phyloP scores from a whole-genome alignment of 192 early-diverging fungal species.

The Podila minutissima region DNA sequence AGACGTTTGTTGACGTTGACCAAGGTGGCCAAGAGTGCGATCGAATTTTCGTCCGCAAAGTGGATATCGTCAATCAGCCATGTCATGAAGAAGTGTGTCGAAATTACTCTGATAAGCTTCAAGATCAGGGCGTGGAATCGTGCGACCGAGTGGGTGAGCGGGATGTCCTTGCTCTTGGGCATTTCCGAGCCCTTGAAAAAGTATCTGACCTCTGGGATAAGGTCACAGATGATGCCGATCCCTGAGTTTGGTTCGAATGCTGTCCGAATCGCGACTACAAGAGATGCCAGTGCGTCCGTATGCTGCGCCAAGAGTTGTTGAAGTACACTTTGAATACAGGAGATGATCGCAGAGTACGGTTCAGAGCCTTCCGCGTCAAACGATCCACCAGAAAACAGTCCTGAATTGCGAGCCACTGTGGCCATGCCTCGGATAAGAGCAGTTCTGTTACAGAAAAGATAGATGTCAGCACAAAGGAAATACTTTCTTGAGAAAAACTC shows the following conservation, averaged over 20 bases:
- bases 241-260: slow-evolving; percentile 44
- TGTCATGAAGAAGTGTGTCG: slow-evolving; percentile 52
- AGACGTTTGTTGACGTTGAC: slow-evolving; percentile 43
- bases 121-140: slow-evolving; percentile 47
- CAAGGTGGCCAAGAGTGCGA: slow-evolving; percentile 24
- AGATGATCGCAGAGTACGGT: slow-evolving; percentile 41
- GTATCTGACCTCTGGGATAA: slow-evolving; percentile 39
- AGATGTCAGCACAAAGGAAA: not conserved
- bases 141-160: slow-evolving; percentile 26
- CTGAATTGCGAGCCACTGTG: slow-evolving; percentile 29
- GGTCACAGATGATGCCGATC: slow-evolving; percentile 41
- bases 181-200: slow-evolving; percentile 30
- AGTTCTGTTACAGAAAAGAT: slow-evolving; percentile 7
- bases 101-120: slow-evolving; percentile 41
- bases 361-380: slow-evolving; percentile 29
- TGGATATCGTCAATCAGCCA: slow-evolving; percentile 50
- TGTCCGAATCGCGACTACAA: slow-evolving; percentile 42
- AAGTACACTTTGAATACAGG: slow-evolving; percentile 32
- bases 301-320: slow-evolving; percentile 43
- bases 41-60: slow-evolving; percentile 48
- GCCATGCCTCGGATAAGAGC: slow-evolving; percentile 41
- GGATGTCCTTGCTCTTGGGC: slow-evolving; percentile 26
- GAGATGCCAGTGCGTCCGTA: slow-evolving; percentile 32
- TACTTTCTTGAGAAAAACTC: too few species aligned
- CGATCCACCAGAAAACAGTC: slow-evolving; percentile 37